Evolutionary conservation across 1,284 basidiomycete genomes (phyloP).

Genomic region (Ceratobasidium sp.): DNA sequence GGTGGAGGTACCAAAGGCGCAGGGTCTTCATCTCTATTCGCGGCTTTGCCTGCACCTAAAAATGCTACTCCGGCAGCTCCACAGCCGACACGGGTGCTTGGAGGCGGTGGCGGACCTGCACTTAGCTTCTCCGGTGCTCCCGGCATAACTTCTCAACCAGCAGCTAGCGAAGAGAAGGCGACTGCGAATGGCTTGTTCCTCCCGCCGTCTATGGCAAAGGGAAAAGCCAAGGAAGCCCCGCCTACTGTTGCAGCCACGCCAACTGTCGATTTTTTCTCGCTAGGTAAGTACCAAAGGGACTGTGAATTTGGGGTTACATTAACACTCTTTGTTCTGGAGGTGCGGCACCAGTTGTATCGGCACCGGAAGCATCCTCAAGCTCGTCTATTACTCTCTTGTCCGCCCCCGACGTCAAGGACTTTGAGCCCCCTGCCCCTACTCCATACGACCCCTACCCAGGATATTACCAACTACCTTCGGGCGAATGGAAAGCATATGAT

Average conservation of each 20-base stretch:
- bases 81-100: slow-evolving; percentile 69
- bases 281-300: slow-evolving; percentile 56
- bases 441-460: slow-evolving; percentile 85
- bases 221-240: slow-evolving; percentile 41
- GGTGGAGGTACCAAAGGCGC: slow-evolving; percentile 59
- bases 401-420: slow-evolving; percentile 76
- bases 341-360: slow-evolving; percentile 49
- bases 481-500: slow-evolving; percentile 83
- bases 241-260: slow-evolving; percentile 58
- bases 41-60: slow-evolving; percentile 82
- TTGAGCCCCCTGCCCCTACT: slow-evolving; percentile 80
- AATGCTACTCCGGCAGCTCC: slow-evolving; percentile 61
- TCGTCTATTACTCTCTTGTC: slow-evolving; percentile 63
- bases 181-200: slow-evolving; percentile 45
- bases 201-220: slow-evolving; percentile 54
- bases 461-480: slow-evolving; percentile 87
- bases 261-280: slow-evolving; percentile 75
- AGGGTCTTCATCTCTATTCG: slow-evolving; percentile 73
- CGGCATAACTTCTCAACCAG: slow-evolving; percentile 26
- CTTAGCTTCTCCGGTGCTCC: slow-evolving; percentile 67
- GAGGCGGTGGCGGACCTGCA: slow-evolving; percentile 70
- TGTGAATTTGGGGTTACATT: not conserved
- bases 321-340: slow-evolving; percentile 23
- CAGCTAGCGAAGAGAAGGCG: slow-evolving; percentile 29
- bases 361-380: slow-evolving; percentile 50